Percentiles rank a stretch among this genome's conserved stretches.
These are phyloP conservation scores for Myochromella boudieri DNA, from an alignment of 768 basidiomycete genomes.

Conservation along the genomic window DNA sequence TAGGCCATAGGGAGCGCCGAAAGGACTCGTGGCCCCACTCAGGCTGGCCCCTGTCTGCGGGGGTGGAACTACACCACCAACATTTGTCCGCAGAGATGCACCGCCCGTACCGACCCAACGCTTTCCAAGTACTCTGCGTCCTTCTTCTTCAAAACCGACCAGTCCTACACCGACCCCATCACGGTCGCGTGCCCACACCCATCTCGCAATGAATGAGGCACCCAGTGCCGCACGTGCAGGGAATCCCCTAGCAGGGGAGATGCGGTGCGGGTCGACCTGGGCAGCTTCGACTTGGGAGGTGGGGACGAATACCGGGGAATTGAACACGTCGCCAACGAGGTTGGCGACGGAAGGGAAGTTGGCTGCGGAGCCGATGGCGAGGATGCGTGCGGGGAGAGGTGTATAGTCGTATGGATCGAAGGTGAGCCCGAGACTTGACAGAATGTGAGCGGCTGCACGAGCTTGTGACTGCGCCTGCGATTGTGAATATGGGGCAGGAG, in stretches of 20 bases:
- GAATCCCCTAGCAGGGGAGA: slow-evolving; percentile 69
- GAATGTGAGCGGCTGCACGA: slow-evolving; percentile 23
- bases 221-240: slow-evolving; percentile 72
- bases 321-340: slow-evolving; percentile 80
- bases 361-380: slow-evolving; percentile 78
- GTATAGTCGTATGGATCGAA: slow-evolving; percentile 80
- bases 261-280: slow-evolving; percentile 68
- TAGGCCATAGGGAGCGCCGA: slow-evolving; percentile 67
- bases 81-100: slow-evolving; percentile 56
- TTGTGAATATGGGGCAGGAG: slow-evolving; percentile 5
- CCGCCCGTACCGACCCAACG: slow-evolving; percentile 73
- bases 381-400: slow-evolving; percentile 61
- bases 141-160: slow-evolving; percentile 79
- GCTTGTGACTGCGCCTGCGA: slow-evolving; percentile 8
- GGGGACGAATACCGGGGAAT: slow-evolving; percentile 76
- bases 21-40: slow-evolving; percentile 60
- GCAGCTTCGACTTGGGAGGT: slow-evolving; percentile 76
- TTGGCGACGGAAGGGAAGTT: slow-evolving; percentile 84
- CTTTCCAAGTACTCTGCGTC: slow-evolving; percentile 67
- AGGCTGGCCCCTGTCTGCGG: slow-evolving; percentile 27
- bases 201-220: slow-evolving; percentile 76
- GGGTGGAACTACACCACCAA: slow-evolving; percentile 37
- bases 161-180: slow-evolving; percentile 44
- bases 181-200: slow-evolving; percentile 74
- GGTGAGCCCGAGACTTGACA: slow-evolving; percentile 57